Evolutionary conservation across 345 rosid genomes (phyloP), one percentile per base, ranked within the genome.

Genomic region (Arabis alpina): DNA sequence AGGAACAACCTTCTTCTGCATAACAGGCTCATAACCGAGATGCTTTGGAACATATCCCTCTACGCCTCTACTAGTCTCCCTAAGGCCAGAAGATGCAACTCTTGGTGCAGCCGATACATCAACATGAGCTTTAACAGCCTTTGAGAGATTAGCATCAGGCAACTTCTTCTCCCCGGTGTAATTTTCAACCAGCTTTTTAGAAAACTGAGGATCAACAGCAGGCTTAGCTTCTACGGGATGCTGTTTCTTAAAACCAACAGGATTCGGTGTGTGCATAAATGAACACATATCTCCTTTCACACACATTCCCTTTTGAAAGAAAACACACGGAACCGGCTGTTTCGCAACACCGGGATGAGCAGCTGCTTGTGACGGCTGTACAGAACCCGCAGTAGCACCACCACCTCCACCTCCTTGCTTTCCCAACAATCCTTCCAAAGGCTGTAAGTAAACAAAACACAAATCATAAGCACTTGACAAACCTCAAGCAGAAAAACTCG

Each of bases 341-440:
- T 87, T 93, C 2, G 78, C 82, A 30, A 74, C 64, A 70, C 66
- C 58, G 23, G 77, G 61, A 69, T 82, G 68, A 14, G 80, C 56
- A 13, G 77, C 32, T 6, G 75, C 80, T 1, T 54, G 72, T 0
- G 81, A 51, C 23, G 85, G 80, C 74, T 57, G 76, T 12, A 73
- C 58, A 48, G 84, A 64, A 75, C 83, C 90, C 60, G 81, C 57
- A 15, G 91, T 47, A 52, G 71, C 70, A 52, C 70, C 74, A 72
- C 81, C 23, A 19, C 23, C 74, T 12, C 81, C 23, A 19, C 23
- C 74, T 12, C 77, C 84, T 79, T 82, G 90, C 15, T 73, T 76
- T 73, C 89, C 98, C 70, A 92, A 68, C 82, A 92, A 81, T 23
- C 92, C 92, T 76, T 93, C 98, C 70, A 93, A 91, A 36, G 97